A percentile compares a stretch with the other conserved stretches of the same genome.
Conservation (phyloP, 1,284 basidiomycete genomes). For the Rhodofomes roseus region DNA sequence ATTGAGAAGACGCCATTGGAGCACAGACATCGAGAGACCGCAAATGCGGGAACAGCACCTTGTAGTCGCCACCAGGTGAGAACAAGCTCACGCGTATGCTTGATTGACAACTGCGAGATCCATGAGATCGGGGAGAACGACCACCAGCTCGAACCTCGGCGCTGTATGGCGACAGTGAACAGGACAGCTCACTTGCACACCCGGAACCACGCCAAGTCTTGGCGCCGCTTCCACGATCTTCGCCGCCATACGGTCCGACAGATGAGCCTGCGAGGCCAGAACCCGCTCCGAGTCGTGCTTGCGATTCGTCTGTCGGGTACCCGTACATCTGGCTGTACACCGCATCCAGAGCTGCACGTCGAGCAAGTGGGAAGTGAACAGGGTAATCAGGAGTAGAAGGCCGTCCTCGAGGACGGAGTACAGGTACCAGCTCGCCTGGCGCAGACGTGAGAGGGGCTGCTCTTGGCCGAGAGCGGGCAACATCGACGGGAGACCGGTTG, state of each 20-base stretch:
- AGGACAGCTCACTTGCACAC: not conserved
- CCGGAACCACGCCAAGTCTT: not conserved
- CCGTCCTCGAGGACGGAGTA: not conserved
- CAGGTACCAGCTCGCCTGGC: not conserved
- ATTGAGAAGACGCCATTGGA: not conserved
- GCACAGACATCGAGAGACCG: not conserved
- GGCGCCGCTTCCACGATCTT: not conserved
- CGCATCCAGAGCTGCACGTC: not conserved
- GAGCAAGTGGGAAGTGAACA: not conserved
- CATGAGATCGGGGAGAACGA: not conserved
- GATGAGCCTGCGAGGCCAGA: not conserved
- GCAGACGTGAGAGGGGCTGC: not conserved
- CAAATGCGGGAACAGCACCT: not conserved
- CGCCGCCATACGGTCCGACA: not conserved
- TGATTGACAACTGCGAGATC: not conserved
- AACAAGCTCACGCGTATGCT: not conserved
- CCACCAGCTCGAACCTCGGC: not conserved
- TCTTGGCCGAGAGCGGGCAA: not conserved
- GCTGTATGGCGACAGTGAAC: not conserved
- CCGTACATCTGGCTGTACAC: not conserved
- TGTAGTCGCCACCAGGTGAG: not conserved
- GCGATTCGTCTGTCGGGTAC: not conserved
- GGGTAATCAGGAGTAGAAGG: not conserved
- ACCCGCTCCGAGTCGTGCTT: not conserved
- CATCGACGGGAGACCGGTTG: not conserved